A percentile compares a stretch with the other conserved stretches of the same genome.
Conservation (phyloP, 805 yeast species). For the Metschnikowia colocasiae region DNA sequence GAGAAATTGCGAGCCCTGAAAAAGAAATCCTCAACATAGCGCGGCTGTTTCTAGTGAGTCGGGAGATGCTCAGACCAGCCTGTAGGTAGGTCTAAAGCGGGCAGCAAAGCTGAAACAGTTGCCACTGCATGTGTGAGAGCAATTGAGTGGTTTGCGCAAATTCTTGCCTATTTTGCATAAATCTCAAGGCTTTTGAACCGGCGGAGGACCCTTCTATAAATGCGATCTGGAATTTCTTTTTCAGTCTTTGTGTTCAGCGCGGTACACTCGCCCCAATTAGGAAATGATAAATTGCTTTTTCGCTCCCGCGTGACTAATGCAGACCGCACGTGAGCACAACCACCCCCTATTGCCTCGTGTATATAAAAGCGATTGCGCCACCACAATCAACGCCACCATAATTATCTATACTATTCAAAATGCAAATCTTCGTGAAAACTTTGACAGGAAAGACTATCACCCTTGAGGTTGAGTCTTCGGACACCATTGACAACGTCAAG, state of each 20-base stretch:
- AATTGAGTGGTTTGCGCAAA: background rate
- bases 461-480: slow-evolving; percentile 95
- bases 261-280: slow-evolving; percentile 3
- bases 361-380: slow-evolving; percentile 22
- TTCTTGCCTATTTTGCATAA: background rate
- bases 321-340: slow-evolving; percentile 16
- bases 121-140: background rate
- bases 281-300: slow-evolving; percentile 16
- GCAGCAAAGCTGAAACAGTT: background rate
- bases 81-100: too few relatives aligned
- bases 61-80: too few relatives aligned
- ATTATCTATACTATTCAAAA: slow-evolving; percentile 11
- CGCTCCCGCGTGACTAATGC: slow-evolving; percentile 17
- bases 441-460: slow-evolving; percentile 70
- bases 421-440: slow-evolving; percentile 42
- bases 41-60: background rate
- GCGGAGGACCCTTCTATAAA: background rate
- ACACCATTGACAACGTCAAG: slow-evolving; percentile 94
- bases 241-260: background rate
- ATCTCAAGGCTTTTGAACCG: background rate
- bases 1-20: background rate
- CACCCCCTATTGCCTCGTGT: slow-evolving; percentile 16
- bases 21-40: background rate
- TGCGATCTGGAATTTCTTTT: slow-evolving; percentile 2
- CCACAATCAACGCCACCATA: slow-evolving; percentile 1